Evolutionary conservation across 2,329 filamentous ascomycete genomes (phyloP).

Genomic region (Zymoseptoria passerinii): DNA sequence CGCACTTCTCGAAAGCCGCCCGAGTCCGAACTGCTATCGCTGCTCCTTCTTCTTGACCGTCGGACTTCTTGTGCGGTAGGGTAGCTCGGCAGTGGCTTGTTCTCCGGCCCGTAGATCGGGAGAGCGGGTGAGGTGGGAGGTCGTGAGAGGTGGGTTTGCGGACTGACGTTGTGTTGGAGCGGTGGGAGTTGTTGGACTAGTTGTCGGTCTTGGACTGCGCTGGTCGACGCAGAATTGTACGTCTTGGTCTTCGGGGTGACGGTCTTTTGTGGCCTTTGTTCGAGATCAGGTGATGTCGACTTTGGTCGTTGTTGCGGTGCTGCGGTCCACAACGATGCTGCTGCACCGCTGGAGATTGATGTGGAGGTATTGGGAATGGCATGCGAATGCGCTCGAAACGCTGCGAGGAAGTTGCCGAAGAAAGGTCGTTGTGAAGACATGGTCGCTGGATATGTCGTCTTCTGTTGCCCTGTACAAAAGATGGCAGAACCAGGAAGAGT

Average conservation of each 20-base stretch:
- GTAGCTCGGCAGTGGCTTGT: slow-evolving; percentile 27
- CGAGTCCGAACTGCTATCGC: slow-evolving; percentile 64
- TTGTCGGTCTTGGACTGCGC: slow-evolving; percentile 32
- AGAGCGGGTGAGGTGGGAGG: slow-evolving; percentile 28
- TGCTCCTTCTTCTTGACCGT: slow-evolving; percentile 48
- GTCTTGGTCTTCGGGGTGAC: slow-evolving; percentile 40
- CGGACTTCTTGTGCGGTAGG: slow-evolving; percentile 27
- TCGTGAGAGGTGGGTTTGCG: slow-evolving; percentile 29
- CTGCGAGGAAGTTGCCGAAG: slow-evolving; percentile 58
- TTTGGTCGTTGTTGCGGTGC: slow-evolving; percentile 12
- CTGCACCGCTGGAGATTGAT: slow-evolving; percentile 34
- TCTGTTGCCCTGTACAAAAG: neutral
- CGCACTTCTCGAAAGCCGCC: slow-evolving; percentile 69
- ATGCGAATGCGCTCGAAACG: slow-evolving; percentile 55
- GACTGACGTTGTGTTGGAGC: slow-evolving; percentile 31
- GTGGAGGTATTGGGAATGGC: slow-evolving; percentile 49
- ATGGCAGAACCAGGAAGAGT: neutral
- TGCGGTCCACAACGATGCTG: slow-evolving; percentile 21
- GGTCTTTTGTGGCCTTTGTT: slow-evolving; percentile 35
- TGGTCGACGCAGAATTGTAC: slow-evolving; percentile 17
- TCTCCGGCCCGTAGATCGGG: slow-evolving; percentile 28
- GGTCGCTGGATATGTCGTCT: slow-evolving; percentile 13
- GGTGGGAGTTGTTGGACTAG: slow-evolving; percentile 32
- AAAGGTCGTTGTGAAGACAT: slow-evolving; percentile 61
- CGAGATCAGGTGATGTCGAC: slow-evolving; percentile 13